Conservation (phyloP, 768 basidiomycete genomes). For the Psilocybe tampanensis region DNA sequence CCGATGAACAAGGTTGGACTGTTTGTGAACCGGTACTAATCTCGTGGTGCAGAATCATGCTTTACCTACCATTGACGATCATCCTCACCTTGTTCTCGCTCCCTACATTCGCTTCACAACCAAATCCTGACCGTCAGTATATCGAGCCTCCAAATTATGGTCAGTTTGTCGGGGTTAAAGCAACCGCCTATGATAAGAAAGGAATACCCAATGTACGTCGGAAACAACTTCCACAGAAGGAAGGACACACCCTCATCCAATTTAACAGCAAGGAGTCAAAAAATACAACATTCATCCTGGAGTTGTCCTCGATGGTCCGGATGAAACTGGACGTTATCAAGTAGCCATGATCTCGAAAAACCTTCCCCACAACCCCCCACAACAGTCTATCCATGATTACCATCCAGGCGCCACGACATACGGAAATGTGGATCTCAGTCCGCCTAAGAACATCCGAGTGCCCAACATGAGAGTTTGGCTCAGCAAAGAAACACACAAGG, state of each 20-base stretch:
- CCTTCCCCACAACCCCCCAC: slow-evolving; percentile 24
- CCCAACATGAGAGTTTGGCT: slow-evolving; percentile 21
- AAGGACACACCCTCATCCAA: not conserved
- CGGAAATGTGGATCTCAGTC: slow-evolving; percentile 19
- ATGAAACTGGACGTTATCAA: slow-evolving; percentile 15
- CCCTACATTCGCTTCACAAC: not conserved
- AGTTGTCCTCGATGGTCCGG: slow-evolving; percentile 19
- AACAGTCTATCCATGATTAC: slow-evolving; percentile 14
- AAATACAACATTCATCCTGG: slow-evolving; percentile 25
- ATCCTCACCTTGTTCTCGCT: slow-evolving; percentile 1
- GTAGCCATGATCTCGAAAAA: slow-evolving; percentile 28
- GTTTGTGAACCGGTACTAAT: not conserved
- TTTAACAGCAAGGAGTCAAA: slow-evolving; percentile 3
- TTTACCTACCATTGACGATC: not conserved
- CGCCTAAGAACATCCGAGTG: slow-evolving; percentile 7
- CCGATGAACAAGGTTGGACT: not conserved
- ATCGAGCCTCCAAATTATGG: slow-evolving; percentile 9
- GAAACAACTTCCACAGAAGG: not conserved
- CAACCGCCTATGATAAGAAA: slow-evolving; percentile 17
- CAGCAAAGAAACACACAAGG: slow-evolving; percentile 13
- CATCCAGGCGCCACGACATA: slow-evolving; percentile 15
- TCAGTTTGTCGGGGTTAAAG: slow-evolving; percentile 21
- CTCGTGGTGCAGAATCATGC: not conserved
- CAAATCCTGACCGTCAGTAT: not conserved
- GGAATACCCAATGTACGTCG: not conserved